Evolutionary conservation across 169 alveolate species (phyloP), one percentile per base, ranked within the genome.

Genomic region (Plasmodium gonderi): DNA sequence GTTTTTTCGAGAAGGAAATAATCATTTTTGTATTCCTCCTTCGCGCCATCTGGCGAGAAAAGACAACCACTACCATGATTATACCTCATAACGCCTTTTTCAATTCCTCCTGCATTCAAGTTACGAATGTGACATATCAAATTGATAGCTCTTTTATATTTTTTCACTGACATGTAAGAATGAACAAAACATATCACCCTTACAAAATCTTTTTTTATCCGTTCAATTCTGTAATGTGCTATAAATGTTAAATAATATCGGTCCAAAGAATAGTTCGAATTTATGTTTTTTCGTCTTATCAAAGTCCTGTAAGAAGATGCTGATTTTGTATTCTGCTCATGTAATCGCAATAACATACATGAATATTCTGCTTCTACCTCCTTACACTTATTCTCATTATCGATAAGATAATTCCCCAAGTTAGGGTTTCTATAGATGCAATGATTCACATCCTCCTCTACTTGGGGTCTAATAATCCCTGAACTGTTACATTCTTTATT

Each of bases 201-300:
- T 64, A 49, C 33, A 54, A 85, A n/a, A 36, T 72, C 40, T 85
- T 85, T 72, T 54, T 49, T 85, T 33, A 85, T 74, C 78, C 45
- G 60, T 44, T 64, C 44, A 29, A 74, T 69, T 69, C 78, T 75
- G 31, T 54, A 74, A 75, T 51, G 67, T 9, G 64, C 67, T 33
- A 85, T 31, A 36, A 85, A 26, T 5, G 23, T 8, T 40, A 20
- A 64, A 26, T 74, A 85, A 36, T 74, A 26, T 26, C 77, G 64
- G n/a, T 74, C 85, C 33, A 74, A 9, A 7, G 78, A 74, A 45
- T 85, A 85, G 65, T 85, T 85, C 26, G 47, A 44, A 26, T 74
- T 54, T 36, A 60, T 33, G 9, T 33, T 77, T 31, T 42, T 68
- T 74, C 81, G 68, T 29, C 26, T 81, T 44, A 68, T 67, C 40